A percentile compares a stretch with the other conserved stretches of the same genome.
These are phyloP conservation scores for Allantophomopsis lycopodina DNA, from an alignment of 2,329 filamentous ascomycete genomes.

Conservation along the genomic window DNA sequence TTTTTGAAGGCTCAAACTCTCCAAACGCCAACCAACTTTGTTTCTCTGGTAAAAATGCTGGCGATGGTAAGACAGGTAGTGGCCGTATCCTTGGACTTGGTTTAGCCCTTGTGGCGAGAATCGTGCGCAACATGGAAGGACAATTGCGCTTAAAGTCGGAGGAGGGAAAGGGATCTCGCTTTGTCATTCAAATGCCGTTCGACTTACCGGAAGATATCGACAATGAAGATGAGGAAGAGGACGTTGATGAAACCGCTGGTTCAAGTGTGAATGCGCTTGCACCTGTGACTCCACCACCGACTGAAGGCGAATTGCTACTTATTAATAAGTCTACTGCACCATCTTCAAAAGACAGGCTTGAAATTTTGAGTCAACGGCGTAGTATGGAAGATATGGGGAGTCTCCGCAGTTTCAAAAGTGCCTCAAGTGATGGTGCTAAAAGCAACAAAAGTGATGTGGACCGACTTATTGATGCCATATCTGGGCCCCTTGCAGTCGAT, in stretches of 20 bases:
- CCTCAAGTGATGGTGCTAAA: slow-evolving; percentile 9
- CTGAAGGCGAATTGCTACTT: slow-evolving; percentile 44
- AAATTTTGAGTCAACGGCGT: slow-evolving; percentile 2
- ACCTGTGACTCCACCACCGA: slow-evolving; percentile 6
- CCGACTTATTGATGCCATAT: slow-evolving; percentile 57
- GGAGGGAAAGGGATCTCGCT: slow-evolving; percentile 67
- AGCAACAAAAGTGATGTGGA: slow-evolving; percentile 45
- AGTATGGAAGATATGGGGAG: slow-evolving; percentile 12
- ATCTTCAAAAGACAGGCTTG: background rate
- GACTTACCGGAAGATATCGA: slow-evolving; percentile 35
- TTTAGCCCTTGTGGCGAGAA: slow-evolving; percentile 75
- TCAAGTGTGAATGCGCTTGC: slow-evolving; percentile 8
- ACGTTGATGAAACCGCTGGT: no score
- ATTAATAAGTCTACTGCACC: slow-evolving; percentile 32
- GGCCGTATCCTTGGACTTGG: slow-evolving; percentile 59
- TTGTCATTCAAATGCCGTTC: slow-evolving; percentile 70
- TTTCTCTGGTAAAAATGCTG: slow-evolving; percentile 12
- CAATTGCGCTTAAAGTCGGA: slow-evolving; percentile 77
- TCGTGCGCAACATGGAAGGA: slow-evolving; percentile 81
- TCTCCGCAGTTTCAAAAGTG: slow-evolving; percentile 12
- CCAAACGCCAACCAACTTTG: slow-evolving; percentile 3
- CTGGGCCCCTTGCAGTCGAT: slow-evolving; percentile 38
- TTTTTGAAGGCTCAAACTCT: background rate
- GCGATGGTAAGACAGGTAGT: slow-evolving; percentile 18
- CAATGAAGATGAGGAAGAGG: no score